Conservation (phyloP, 2,329 filamentous ascomycete genomes). For the Verticillium alfalfae region DNA sequence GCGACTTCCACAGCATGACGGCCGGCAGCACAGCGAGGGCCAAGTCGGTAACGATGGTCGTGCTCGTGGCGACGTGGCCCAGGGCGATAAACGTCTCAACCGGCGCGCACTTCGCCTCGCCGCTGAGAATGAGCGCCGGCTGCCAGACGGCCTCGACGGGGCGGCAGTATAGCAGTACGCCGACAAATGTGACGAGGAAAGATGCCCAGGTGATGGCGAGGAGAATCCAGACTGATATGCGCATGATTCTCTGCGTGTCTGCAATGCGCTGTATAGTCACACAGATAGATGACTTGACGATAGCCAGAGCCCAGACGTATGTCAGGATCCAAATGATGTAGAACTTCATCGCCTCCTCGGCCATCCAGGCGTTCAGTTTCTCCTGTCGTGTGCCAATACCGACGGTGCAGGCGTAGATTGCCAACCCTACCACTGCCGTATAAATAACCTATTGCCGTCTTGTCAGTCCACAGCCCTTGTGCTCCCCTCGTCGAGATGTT, state of each 20-base stretch:
- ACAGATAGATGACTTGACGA: slow-evolving; percentile 27
- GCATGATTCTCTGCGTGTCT: slow-evolving; percentile 12
- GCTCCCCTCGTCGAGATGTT: neutral
- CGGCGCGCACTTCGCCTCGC: slow-evolving; percentile 9
- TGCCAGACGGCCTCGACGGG: slow-evolving; percentile 23
- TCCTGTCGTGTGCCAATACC: slow-evolving; percentile 16
- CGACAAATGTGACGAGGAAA: slow-evolving; percentile 23
- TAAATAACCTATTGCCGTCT: slow-evolving; percentile 7
- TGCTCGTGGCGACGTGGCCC: slow-evolving; percentile 21
- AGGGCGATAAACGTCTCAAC: slow-evolving; percentile 16
- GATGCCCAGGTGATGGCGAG: slow-evolving; percentile 16
- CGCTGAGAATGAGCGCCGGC: slow-evolving; percentile 20
- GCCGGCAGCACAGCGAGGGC: slow-evolving; percentile 23
- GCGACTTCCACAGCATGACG: slow-evolving; percentile 23
- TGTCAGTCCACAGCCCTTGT: neutral
- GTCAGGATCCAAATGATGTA: slow-evolving; percentile 20
- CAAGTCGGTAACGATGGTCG: slow-evolving; percentile 24
- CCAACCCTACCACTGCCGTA: slow-evolving; percentile 9
- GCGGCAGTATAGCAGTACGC: slow-evolving; percentile 20
- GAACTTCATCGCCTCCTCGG: slow-evolving; percentile 12
- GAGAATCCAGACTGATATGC: slow-evolving; percentile 14
- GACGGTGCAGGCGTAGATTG: slow-evolving; percentile 10
- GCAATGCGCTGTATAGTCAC: slow-evolving; percentile 26
- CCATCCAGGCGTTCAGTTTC: slow-evolving; percentile 16
- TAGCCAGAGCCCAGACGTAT: slow-evolving; percentile 15